Evolutionary conservation across 75 land plant genomes (phyloP), one percentile per base, ranked within the genome.

Genomic region (Selaginella moellendorffii): DNA sequence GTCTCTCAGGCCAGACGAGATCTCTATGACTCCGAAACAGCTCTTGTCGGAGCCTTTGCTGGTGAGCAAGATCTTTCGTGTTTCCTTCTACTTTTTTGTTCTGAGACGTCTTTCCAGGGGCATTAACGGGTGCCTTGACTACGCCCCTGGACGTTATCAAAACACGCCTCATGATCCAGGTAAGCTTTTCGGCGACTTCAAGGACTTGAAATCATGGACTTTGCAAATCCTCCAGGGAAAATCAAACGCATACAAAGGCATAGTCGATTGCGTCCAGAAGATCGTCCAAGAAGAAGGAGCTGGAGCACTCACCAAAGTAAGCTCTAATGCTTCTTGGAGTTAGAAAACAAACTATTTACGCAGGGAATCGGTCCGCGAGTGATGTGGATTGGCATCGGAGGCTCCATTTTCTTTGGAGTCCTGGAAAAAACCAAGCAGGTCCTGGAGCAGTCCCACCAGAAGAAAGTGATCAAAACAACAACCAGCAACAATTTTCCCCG

Each of bases 331-430:
- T 36, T 5, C 10, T 5, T 36, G 14, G 5, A 36, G 46, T 36
- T 14, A 36, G 46, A 5, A 36, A 36, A 36, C 10, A 5, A 36
- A 5, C 46, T 36, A 36, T 36, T 36, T 36, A 36, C 61, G 78
- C 68, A 93, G 96, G 98, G 98, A 20, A 81, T 93, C 66, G 87
- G 85, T 18, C 98, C 98, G 12, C 76, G 98, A 68, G 98, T 93
- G 10, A 42, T 89, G 65, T 93, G 98, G 98, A 93, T 93, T 68
- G 98, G 98, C 18, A 89, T 93, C 68, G 98, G 98, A 62, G 98
- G 98, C 26, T 89, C 96, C 26, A 93, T 93, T 28, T 93, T 93
- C 67, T 93, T 93, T 76, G 90, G 87, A 19, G 98, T 83, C 26
- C 78, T 93, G 19, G 98, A 93, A 69, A 88, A 86, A 67, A 83